Evolutionary conservation across 2,329 filamentous ascomycete genomes (phyloP), one percentile per base, ranked within the genome.

Genomic region (Ceratocystis variospora): DNA sequence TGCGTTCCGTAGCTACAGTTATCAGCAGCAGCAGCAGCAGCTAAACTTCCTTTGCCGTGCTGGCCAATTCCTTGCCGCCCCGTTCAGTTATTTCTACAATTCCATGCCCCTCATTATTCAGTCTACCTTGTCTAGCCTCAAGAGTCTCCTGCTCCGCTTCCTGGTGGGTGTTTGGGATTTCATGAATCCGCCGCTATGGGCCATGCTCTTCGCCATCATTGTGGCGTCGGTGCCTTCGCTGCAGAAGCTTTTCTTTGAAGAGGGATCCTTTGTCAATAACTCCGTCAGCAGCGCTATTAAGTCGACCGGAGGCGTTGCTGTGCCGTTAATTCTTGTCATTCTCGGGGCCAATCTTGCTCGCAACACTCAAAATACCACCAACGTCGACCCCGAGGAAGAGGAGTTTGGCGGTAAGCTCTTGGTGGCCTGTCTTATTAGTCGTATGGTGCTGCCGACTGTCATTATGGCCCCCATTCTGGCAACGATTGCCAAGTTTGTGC

Each of bases 121-220:
- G 33, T 48, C 46, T 15, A 17, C 25, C 5, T 8, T 63, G 33
- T 44, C 37, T 22, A 6, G 61, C 5, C 44, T 66, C 25, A 62
- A 37, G 25, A 41, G 31, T 6, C 44, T 19, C 19, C 41, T 12
- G 45, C 3, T 71, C 71, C 75, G 82, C 74, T 69, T 89, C 71
- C 76, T 83, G 70, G 77, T 76, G 62, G 91, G 91, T 64, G 74
- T 92, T 12, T 94, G 89, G 88, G 88, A 89, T 61, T 96, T 96
- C 75, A 97, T 99, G 93, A 97, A 97, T 76, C 93, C 94, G 53
- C 94, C 94, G 0, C 85, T 99, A 31, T 97, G 92, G 91, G 92
- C 94, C 37, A 97, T 99, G 94, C 79, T 97, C 44, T 79, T 86
- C 48, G 90, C 94, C n/a, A 87, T 97, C 59, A 77, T 96, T 63